Evolutionary conservation across 768 basidiomycete species (phyloP).

Genomic region (Naganishia vishniacii): DNA sequence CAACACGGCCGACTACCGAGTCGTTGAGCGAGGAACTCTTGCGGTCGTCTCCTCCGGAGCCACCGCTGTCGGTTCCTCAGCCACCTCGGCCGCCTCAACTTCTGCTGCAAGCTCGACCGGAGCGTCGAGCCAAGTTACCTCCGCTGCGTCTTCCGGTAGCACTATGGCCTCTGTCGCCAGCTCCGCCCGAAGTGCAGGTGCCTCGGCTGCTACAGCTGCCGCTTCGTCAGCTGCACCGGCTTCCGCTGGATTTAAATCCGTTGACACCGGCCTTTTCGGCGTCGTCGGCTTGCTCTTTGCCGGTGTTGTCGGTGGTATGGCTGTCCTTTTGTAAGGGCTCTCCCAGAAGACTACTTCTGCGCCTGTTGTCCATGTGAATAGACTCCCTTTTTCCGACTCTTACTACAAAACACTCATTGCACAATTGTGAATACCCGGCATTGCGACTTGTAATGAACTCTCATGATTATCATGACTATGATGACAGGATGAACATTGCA

Average conservation of each 20-base stretch:
- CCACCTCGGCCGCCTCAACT: constrained; percentile 30
- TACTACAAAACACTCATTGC: background rate
- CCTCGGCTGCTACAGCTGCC: constrained; percentile 23
- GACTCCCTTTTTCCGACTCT: background rate
- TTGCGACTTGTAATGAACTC: background rate
- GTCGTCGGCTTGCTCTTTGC: constrained; percentile 18
- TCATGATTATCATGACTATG: constrained; percentile 12
- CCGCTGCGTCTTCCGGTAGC: constrained; percentile 15
- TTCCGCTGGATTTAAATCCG: constrained; percentile 10
- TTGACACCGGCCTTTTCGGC: constrained; percentile 1
- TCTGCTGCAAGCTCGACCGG: constrained; percentile 31
- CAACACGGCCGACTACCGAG: constrained; percentile 36
- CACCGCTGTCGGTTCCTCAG: constrained; percentile 54
- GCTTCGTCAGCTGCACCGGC: constrained; percentile 29
- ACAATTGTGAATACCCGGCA: constrained; percentile 12
- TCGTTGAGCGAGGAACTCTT: constrained; percentile 49
- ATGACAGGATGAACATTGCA: no score
- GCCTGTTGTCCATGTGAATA: no score
- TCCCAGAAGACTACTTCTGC: no score
- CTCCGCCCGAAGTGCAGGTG: constrained; percentile 25
- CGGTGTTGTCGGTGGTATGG: constrained; percentile 23
- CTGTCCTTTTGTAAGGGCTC: constrained; percentile 18
- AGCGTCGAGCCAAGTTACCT: constrained; percentile 5
- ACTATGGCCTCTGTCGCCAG: constrained; percentile 25
- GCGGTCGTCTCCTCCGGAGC: constrained; percentile 58